Evolutionary conservation across 805 yeast genomes (phyloP).

Genomic region (Phaffomyces thermotolerans): DNA sequence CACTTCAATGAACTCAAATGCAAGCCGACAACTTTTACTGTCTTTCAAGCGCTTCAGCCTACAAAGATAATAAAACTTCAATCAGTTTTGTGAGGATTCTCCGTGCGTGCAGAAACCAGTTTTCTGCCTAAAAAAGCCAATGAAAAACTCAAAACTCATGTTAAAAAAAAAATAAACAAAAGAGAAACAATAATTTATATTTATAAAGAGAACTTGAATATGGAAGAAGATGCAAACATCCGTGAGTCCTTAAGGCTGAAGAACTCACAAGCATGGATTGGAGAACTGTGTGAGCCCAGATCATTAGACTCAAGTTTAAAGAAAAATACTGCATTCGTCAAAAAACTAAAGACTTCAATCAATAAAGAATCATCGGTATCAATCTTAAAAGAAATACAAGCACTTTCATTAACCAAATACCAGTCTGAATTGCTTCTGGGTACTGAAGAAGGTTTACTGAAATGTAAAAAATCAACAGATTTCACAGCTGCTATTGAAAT

Average conservation of each 20-base stretch:
- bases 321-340: conserved; percentile 74
- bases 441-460: conserved; percentile 52
- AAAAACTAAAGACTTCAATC: conserved; percentile 53
- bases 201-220: neutral
- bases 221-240: conserved; percentile 3
- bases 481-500: conserved; percentile 58
- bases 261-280: conserved; percentile 19
- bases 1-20: too few species aligned
- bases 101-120: too few species aligned
- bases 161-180: too few species aligned
- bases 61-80: too few species aligned
- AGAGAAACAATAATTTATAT: too few species aligned
- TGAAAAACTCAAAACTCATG: too few species aligned
- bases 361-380: conserved; percentile 41
- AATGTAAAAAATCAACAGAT: conserved; percentile 49
- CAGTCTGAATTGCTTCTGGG: conserved; percentile 61
- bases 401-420: conserved; percentile 66
- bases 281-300: conserved; percentile 10
- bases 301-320: conserved; percentile 67
- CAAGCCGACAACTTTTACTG: too few species aligned
- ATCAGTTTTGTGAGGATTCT: too few species aligned
- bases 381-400: conserved; percentile 52
- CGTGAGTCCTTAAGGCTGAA: conserved; percentile 6
- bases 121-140: too few species aligned
- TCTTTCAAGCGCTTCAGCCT: too few species aligned